Conservation (phyloP, 164 flowering plant species). For the Echeveria elegans region DNA sequence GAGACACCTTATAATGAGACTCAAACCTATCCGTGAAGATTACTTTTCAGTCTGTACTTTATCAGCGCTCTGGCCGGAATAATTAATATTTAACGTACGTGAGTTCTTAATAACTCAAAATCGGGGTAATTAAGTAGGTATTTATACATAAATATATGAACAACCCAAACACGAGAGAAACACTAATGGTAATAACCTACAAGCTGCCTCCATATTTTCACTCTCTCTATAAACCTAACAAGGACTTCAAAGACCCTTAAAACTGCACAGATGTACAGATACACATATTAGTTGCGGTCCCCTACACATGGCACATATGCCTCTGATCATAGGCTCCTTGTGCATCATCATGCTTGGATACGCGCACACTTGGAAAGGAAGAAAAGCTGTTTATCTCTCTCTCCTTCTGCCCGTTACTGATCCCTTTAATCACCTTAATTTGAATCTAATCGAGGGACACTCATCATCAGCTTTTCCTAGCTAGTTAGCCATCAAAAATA, state of each 20-base stretch:
- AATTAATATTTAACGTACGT: background rate
- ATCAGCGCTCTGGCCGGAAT: background rate
- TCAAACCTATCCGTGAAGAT: background rate
- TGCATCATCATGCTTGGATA: conserved; percentile 1
- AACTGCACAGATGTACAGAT: conserved; percentile 1
- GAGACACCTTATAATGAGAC: background rate
- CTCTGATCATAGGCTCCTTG: conserved; percentile 5
- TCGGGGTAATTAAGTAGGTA: background rate
- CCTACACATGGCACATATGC: background rate
- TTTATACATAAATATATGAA: background rate
- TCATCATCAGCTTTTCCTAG: background rate
- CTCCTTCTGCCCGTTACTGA: background rate
- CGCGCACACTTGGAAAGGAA: background rate
- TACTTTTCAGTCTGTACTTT: background rate
- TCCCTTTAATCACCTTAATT: background rate
- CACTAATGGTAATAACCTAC: background rate
- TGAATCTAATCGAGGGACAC: conserved; percentile 1
- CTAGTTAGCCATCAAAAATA: conserved; percentile 5
- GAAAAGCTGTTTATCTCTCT: background rate
- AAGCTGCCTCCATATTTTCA: conserved; percentile 3
- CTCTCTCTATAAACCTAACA: conserved; percentile 2
- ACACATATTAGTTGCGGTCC: background rate
- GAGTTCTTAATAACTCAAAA: background rate
- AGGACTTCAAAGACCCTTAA: background rate
- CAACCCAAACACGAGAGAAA: background rate